phyloP scores from a whole-genome alignment of 148 eudicot genomes.

The Silene latifolia region DNA sequence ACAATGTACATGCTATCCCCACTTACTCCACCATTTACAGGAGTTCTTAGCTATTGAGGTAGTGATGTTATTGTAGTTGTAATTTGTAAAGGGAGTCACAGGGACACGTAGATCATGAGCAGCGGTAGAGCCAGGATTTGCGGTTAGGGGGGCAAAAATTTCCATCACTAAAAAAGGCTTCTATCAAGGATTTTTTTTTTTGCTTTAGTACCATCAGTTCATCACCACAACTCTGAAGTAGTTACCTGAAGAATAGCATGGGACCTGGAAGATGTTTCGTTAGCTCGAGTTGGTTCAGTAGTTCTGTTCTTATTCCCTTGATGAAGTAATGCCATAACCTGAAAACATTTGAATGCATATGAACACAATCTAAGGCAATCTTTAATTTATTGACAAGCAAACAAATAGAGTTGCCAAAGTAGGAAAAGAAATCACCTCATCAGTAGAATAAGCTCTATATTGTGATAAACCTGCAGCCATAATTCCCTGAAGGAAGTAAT shows the following conservation, averaged over 20 bases:
- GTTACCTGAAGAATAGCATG: conserved; percentile 88
- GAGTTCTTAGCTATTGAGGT: no score
- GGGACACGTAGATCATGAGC: no score
- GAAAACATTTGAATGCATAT: not conserved
- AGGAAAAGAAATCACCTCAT: conserved; percentile 48
- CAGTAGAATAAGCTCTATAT: conserved; percentile 83
- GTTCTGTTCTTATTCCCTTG: conserved; percentile 83
- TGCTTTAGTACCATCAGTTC: no score
- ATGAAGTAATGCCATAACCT: conserved; percentile 91
- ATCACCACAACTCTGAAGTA: not conserved
- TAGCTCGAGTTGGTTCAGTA: conserved; percentile 89
- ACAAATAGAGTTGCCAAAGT: not conserved
- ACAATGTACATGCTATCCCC: no score
- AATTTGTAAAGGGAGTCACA: no score
- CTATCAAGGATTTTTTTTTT: no score
- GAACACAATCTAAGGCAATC: conserved; percentile 9
- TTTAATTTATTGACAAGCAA: not conserved
- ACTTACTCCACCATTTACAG: no score
- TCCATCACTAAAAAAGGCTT: no score
- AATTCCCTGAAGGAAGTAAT: conserved; percentile 52
- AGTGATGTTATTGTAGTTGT: no score
- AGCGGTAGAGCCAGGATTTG: no score
- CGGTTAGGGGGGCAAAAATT: no score
- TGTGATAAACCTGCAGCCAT: conserved; percentile 84
- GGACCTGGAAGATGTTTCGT: conserved; percentile 88